Evolutionary conservation across 1,139 yeast genomes (phyloP).

Genomic region (Schwanniomyces etchellsii): DNA sequence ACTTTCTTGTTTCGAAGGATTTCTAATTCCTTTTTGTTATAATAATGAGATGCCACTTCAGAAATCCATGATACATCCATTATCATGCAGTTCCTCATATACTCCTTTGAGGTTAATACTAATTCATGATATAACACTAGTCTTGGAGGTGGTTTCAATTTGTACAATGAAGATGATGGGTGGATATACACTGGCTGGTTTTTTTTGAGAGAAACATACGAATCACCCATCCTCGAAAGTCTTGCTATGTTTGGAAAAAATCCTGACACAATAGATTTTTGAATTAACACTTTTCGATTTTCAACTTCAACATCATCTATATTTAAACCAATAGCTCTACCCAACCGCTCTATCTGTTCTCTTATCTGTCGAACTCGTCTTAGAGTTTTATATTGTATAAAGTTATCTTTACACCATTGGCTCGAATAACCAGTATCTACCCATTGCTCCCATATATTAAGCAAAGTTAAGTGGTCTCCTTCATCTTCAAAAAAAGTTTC

Average conservation of each 20-base stretch:
- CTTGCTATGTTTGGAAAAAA: slow-evolving; percentile 78
- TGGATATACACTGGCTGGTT: slow-evolving; percentile 71
- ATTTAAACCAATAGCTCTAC: slow-evolving; percentile 52
- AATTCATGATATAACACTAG: slow-evolving; percentile 76
- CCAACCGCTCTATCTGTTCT: slow-evolving; percentile 60
- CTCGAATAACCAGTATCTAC: slow-evolving; percentile 60
- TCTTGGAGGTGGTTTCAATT: slow-evolving; percentile 64
- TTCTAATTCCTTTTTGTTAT: slow-evolving; percentile 15
- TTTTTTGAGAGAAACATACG: slow-evolving; percentile 55
- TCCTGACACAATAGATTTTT: slow-evolving; percentile 70
- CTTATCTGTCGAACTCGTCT: slow-evolving; percentile 67
- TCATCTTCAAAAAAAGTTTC: slow-evolving; percentile 44
- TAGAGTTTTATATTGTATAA: slow-evolving; percentile 69
- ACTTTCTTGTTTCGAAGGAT: not conserved
- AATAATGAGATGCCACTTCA: slow-evolving; percentile 22
- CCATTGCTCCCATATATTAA: slow-evolving; percentile 79
- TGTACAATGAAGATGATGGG: slow-evolving; percentile 68
- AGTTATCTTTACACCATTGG: slow-evolving; percentile 87
- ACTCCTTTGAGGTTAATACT: slow-evolving; percentile 82
- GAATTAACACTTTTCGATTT: slow-evolving; percentile 36
- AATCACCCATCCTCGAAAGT: slow-evolving; percentile 66
- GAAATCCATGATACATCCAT: slow-evolving; percentile 40
- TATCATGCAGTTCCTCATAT: slow-evolving; percentile 79
- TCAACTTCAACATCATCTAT: slow-evolving; percentile 14
- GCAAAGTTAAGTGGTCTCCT: slow-evolving; percentile 73